Evolutionary conservation across 164 flowering plant species (phyloP), one percentile per base, ranked within the genome.

Genomic region (Akebia trifoliata): DNA sequence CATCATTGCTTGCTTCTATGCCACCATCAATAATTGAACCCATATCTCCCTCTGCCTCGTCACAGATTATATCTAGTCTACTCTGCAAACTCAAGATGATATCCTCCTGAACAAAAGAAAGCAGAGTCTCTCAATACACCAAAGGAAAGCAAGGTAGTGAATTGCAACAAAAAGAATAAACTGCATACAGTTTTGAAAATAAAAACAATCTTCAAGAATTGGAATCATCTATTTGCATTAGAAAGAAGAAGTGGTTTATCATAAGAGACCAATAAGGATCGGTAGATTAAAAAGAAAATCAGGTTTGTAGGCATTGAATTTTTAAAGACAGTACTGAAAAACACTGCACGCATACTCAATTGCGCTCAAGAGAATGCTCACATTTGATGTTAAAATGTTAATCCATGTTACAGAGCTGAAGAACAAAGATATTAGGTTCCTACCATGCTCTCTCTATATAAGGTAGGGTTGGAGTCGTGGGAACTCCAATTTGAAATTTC

Each of bases 11-110:
- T 61, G 56, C 58, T 49, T 77, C 78, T 15, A 15, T 53, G 10
- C 29, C 59, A 57, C 28, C 69, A 46, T 75, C 74, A 42, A 53
- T 66, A 54, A 50, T 31, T 50, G 75, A 55, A 52, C 39, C 64
- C 1, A 36, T 24, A 32, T 79, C 76, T 64, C 60, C 80, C 44
- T 79, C 87, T 57, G 75, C 86, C 56, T 85, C 89, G 57, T 92
- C 96, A 69, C 81, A 81, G 21, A 89, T 74, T 18, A 92, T 78
- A 61, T 84, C 94, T 46, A 92, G 65, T 69, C 96, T 85, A 71
- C 91, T 89, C 52, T 66, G 76, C 78, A 92, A 68, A 63, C 95
- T 89, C 69, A 37, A 59, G 50, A 79, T 82, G 32, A 92, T 85
- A 69, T 92, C 96, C 47, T 59, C 86, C 96, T 91, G 65, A 49